Percentiles rank a stretch among this genome's conserved stretches.
Evolutionary conservation across 2,329 filamentous ascomycete genomes (phyloP).

Genomic region (Teratosphaeriaceae sp.): DNA sequence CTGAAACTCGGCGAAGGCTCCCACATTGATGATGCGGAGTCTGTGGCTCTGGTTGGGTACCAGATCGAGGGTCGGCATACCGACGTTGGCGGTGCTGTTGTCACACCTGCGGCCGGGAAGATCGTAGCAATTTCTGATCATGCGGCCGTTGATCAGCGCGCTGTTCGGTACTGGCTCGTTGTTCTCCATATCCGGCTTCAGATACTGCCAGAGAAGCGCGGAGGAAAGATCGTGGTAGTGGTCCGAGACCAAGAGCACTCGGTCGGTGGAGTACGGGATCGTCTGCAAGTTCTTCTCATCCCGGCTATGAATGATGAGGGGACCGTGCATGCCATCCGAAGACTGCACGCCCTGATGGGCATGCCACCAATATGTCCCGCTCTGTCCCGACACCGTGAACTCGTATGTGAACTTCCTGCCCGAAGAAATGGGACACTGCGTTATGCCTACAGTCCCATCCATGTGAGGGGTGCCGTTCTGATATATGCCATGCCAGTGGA

Average conservation of each 20-base stretch:
- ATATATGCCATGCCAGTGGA: constrained; percentile 65
- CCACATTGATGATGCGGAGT: constrained; percentile 57
- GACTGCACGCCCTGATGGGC: constrained; percentile 54
- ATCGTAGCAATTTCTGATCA: constrained; percentile 31
- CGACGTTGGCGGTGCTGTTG: constrained; percentile 22
- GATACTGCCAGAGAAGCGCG: constrained; percentile 46
- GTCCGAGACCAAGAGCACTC: constrained; percentile 59
- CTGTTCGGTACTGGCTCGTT: constrained; percentile 51
- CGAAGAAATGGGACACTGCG: constrained; percentile 57
- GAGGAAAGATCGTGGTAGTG: constrained; percentile 56
- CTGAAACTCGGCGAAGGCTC: constrained; percentile 60
- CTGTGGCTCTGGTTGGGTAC: constrained; percentile 47
- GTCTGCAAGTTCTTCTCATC: constrained; percentile 39
- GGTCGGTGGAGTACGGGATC: constrained; percentile 44
- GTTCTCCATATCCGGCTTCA: constrained; percentile 42
- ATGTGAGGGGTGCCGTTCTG: constrained; percentile 62
- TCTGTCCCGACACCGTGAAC: constrained; percentile 46
- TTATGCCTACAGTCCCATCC: constrained; percentile 59
- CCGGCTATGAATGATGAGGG: constrained; percentile 50
- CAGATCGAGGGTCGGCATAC: constrained; percentile 29
- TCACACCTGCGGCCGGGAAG: constrained; percentile 33
- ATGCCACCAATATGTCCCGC: constrained; percentile 54
- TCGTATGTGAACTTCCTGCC: constrained; percentile 52
- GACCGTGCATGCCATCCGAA: constrained; percentile 56
- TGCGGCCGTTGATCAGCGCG: constrained; percentile 38